Evolutionary conservation across 2,329 filamentous ascomycete genomes (phyloP), one percentile per base, ranked within the genome.

Genomic region (Arthroderma sp.): DNA sequence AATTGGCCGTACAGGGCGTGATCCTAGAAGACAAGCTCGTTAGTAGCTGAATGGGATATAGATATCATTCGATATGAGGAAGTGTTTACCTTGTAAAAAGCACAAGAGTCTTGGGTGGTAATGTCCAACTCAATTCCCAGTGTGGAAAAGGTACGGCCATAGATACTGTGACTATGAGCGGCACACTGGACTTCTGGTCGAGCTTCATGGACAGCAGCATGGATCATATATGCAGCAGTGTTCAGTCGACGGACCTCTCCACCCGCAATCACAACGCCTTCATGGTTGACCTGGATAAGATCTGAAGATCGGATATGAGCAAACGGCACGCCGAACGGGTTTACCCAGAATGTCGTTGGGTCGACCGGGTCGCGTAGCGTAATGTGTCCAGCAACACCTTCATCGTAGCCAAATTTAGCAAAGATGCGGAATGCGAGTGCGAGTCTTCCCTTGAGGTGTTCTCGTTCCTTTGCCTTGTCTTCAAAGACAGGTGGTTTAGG

Each of bases 301-400:
- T 87, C 83, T 0, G 81, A 83, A 0, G 78, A 76, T 58, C 81
- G 84, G 44, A 87, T 79, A 56, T 81, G 71, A 4, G 78, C 79
- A 70, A 84, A 86, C 2, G 80, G 76, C 1, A 81, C 76, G 9
- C 82, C 61, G 57, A 85, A 83, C 0, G 83, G 83, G 62, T 86
- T 86, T 3, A 86, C 81, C 83, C 82, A 85, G 70, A 85, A 84
- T 0, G 76, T 80, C 4, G 73, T 68, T 0, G 79, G 78, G 39
- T 82, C 77, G 5, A 84, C 76, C 0, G 82, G 82, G 60, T 85
- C 79, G 25, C 81, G 75, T 25, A 84, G 65, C 1, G 81, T 84
- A 61, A 85, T 84, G 64, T 85, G 81, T 1, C 82, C 81, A 7
- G 81, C 81, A 33, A 85, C 79, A 15, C 81, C 81, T 68, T 83